phyloP scores from a whole-genome alignment of 2,329 filamentous ascomycete genomes.

The Truncatella angustata region DNA sequence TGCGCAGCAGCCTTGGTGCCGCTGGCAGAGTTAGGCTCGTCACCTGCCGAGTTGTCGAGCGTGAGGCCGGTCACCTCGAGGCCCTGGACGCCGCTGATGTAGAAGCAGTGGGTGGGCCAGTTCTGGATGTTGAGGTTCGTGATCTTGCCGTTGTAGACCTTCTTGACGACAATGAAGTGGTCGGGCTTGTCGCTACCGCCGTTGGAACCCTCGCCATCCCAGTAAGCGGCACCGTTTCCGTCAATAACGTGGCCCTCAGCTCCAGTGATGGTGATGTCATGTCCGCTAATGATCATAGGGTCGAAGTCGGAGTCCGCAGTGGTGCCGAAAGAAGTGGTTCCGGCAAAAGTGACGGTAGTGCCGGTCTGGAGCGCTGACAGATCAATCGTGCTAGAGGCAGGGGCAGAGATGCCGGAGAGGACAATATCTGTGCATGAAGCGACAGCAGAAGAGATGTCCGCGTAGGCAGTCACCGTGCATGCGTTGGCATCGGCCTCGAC shows the following conservation, averaged over 20 bases:
- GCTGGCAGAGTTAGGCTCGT: conserved; percentile 21
- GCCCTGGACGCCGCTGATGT: conserved; percentile 1
- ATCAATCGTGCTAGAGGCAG: conserved; percentile 33
- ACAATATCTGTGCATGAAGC: conserved; percentile 13
- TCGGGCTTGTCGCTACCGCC: conserved; percentile 46
- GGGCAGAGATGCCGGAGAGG: conserved; percentile 32
- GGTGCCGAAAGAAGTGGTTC: conserved; percentile 44
- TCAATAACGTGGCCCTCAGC: conserved; percentile 51
- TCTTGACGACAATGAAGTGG: conserved; percentile 31
- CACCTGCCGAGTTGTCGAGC: conserved; percentile 39
- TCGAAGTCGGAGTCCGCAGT: conserved; percentile 4
- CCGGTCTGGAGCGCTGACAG: conserved; percentile 31
- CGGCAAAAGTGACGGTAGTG: conserved; percentile 47
- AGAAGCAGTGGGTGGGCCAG: conserved; percentile 13
- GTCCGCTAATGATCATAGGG: conserved; percentile 55
- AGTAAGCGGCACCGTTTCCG: conserved; percentile 55
- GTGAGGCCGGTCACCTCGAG: conserved; percentile 9
- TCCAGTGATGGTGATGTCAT: conserved; percentile 50
- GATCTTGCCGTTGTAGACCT: conserved; percentile 45
- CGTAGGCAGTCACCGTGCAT: conserved; percentile 5
- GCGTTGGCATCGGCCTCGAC: neutral
- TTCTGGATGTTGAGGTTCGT: conserved; percentile 30
- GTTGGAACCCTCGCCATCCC: conserved; percentile 59
- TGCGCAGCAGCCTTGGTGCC: conserved; percentile 32
- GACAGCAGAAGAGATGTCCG: conserved; percentile 1